A percentile compares a stretch with the other conserved stretches of the same genome.
phyloP scores from a whole-genome alignment of 345 rosid genomes.

The Gossypium turneri region DNA sequence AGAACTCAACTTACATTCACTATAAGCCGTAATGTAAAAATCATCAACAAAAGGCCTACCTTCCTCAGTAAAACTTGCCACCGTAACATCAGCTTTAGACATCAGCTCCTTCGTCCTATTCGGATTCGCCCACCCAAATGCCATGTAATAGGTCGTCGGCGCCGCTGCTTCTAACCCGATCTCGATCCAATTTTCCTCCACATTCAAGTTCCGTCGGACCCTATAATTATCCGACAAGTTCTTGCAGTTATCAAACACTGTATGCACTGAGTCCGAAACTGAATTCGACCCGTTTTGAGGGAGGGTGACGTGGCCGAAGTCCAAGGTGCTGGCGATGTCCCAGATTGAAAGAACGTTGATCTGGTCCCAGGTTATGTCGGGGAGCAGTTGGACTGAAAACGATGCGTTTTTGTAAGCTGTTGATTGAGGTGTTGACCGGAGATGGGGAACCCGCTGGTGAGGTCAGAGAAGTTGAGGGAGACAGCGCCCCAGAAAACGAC shows the following conservation, averaged over 20 bases:
- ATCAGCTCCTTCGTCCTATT: conserved; percentile 43
- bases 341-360: conserved; percentile 61
- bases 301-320: conserved; percentile 70
- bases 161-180: conserved; percentile 81
- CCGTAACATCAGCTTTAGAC: conserved; percentile 76
- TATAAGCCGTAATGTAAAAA: conserved; percentile 60
- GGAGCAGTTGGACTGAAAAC: conserved; percentile 48
- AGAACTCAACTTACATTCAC: conserved; percentile 54
- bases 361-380: conserved; percentile 59
- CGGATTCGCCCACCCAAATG: conserved; percentile 87
- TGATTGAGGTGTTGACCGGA: conserved; percentile 58
- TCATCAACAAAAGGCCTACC: conserved; percentile 83
- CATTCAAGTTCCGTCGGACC: conserved; percentile 71
- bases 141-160: conserved; percentile 67
- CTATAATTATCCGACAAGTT: conserved; percentile 55
- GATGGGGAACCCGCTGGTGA: conserved; percentile 64
- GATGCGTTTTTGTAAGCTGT: conserved; percentile 66
- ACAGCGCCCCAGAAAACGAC: conserved; percentile 88
- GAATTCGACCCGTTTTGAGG: conserved; percentile 28
- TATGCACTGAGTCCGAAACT: conserved; percentile 33
- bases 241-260: conserved; percentile 84
- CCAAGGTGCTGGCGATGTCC: conserved; percentile 63
- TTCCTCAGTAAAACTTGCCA: conserved; percentile 68
- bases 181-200: conserved; percentile 50
- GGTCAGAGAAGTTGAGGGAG: conserved; percentile 44